Percentiles rank a stretch among this genome's conserved stretches.
These are phyloP conservation scores for Neopestalotiopsis sp. DNA, from an alignment of 2,329 filamentous ascomycete genomes.

Conservation along the genomic window DNA sequence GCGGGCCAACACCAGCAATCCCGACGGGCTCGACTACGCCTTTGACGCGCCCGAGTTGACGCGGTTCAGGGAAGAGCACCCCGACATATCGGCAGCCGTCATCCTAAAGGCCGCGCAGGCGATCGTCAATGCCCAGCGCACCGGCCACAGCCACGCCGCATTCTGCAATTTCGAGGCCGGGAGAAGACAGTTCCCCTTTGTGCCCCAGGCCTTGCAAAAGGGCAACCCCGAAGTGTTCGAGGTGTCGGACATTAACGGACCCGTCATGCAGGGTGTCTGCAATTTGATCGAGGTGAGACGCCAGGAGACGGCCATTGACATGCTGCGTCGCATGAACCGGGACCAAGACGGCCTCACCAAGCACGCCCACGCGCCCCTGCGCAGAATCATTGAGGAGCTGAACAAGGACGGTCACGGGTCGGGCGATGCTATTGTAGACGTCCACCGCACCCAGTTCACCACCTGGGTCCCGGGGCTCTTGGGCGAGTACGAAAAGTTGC, in stretches of 20 bases:
- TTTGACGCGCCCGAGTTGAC: constrained; percentile 1
- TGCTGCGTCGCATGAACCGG: not conserved
- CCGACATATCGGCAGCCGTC: not conserved
- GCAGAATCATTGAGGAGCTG: not conserved
- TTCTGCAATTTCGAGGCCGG: constrained; percentile 2
- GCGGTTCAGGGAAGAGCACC: not conserved
- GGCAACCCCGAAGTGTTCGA: not conserved
- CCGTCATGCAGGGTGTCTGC: constrained; percentile 3
- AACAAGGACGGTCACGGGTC: not conserved
- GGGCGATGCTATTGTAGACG: not conserved
- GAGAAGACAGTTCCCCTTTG: constrained; percentile 7
- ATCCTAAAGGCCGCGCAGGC: not conserved
- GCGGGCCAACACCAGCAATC: constrained; percentile 2
- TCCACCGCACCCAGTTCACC: not conserved
- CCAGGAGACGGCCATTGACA: not conserved
- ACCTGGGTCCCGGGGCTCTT: not conserved
- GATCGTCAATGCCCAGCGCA: constrained; percentile 5
- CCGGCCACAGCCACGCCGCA: not conserved
- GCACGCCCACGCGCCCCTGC: not conserved
- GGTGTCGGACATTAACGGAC: constrained; percentile 7
- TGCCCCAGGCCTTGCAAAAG: not conserved
- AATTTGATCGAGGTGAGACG: not conserved
- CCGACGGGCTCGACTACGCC: not conserved
- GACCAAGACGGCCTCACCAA: not conserved
- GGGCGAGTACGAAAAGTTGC: constrained; percentile 6